These are phyloP conservation scores for Colletotrichum tropicicola DNA, from an alignment of 2,329 filamentous ascomycete genomes.

Conservation along the genomic window DNA sequence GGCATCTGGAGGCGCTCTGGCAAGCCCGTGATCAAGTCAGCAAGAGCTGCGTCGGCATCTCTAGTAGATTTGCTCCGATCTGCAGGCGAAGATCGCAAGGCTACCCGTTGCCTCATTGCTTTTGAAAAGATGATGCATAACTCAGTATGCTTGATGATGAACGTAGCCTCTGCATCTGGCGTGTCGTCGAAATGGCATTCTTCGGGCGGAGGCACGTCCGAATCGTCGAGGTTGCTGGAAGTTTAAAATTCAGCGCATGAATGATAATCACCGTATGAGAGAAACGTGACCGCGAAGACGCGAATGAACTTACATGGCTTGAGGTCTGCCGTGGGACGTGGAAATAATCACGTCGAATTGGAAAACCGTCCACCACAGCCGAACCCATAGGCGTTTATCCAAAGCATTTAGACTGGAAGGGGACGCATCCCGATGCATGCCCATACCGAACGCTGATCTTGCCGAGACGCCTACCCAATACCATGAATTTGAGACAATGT, in stretches of 20 bases:
- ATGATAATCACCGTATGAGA: background rate
- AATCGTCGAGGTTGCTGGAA: constrained; percentile 55
- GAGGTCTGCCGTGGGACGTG: constrained; percentile 57
- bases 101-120: constrained; percentile 37
- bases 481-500: constrained; percentile 61
- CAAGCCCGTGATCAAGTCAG: constrained; percentile 39
- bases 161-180: constrained; percentile 47
- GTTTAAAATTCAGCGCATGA: background rate
- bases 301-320: constrained; percentile 49
- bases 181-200: constrained; percentile 54
- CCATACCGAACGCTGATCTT: constrained; percentile 60
- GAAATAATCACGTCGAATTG: constrained; percentile 49
- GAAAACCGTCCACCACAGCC: constrained; percentile 51
- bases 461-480: constrained; percentile 62
- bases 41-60: constrained; percentile 41
- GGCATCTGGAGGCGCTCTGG: constrained; percentile 38
- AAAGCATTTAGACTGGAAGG: constrained; percentile 38
- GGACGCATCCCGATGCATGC: constrained; percentile 55
- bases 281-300: background rate
- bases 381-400: constrained; percentile 45
- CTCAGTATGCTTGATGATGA: constrained; percentile 57
- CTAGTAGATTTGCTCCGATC: constrained; percentile 38
- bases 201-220: constrained; percentile 55
- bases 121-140: constrained; percentile 59
- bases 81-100: constrained; percentile 25